Percentiles rank a stretch among this genome's conserved stretches.
phyloP scores from a whole-genome alignment of 768 basidiomycete genomes.

The Stropharia rugosoannulata region DNA sequence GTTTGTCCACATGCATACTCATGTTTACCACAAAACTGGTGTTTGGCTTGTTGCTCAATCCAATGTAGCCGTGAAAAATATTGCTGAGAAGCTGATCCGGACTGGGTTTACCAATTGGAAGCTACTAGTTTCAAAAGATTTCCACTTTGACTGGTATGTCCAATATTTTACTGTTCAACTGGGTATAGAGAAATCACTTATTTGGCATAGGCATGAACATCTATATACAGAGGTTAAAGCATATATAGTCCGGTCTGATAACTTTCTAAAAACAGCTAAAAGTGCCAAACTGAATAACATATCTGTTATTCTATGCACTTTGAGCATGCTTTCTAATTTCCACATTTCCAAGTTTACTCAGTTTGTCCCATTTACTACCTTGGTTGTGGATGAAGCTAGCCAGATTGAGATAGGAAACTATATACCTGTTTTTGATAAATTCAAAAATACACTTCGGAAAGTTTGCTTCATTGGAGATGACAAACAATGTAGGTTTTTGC shows the following conservation, averaged over 20 bases:
- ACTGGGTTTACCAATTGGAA: slow-evolving; percentile 56
- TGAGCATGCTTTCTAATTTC: slow-evolving; percentile 67
- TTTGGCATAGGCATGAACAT: slow-evolving; percentile 71
- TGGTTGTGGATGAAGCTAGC: slow-evolving; percentile 67
- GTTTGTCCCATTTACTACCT: slow-evolving; percentile 42
- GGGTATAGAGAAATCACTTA: slow-evolving; percentile 3
- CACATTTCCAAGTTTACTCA: slow-evolving; percentile 30
- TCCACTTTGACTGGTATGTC: slow-evolving; percentile 61
- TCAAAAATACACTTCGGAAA: slow-evolving; percentile 42
- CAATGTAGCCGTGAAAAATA: slow-evolving; percentile 88
- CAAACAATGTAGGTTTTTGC: slow-evolving; percentile 52
- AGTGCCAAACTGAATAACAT: slow-evolving; percentile 31
- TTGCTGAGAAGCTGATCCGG: slow-evolving; percentile 73
- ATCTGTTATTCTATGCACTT: slow-evolving; percentile 71
- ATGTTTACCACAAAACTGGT: slow-evolving; percentile 35
- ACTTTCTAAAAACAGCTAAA: slow-evolving; percentile 24
- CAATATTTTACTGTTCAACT: not conserved
- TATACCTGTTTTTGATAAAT: slow-evolving; percentile 38
- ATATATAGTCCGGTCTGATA: slow-evolving; percentile 53
- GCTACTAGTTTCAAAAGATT: slow-evolving; percentile 69
- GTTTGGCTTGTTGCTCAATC: slow-evolving; percentile 86
- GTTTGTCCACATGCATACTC: slow-evolving; percentile 50
- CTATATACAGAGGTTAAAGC: slow-evolving; percentile 50
- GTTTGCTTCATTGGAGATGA: slow-evolving; percentile 66
- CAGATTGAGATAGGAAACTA: slow-evolving; percentile 54